Conservation (phyloP, 2,329 filamentous ascomycete species). For the Zymoseptoria passerinii region DNA sequence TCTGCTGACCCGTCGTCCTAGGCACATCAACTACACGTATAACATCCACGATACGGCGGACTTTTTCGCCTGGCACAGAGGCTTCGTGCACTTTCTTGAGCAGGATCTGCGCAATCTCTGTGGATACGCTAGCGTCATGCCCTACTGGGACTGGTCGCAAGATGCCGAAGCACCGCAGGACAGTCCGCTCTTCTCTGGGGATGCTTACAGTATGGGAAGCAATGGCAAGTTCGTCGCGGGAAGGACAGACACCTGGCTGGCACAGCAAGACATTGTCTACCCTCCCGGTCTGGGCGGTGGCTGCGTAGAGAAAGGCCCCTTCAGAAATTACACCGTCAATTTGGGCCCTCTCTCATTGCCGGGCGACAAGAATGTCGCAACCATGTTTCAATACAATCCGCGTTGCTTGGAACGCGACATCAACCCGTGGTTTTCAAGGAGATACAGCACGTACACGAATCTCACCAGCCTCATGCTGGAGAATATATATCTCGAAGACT, state of each 20-base stretch:
- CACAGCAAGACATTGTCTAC: conserved; percentile 27
- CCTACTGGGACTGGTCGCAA: conserved; percentile 27
- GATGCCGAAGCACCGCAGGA: conserved; percentile 28
- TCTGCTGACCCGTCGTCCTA: neutral
- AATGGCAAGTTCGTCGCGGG: conserved; percentile 25
- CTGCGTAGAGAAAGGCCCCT: conserved; percentile 46
- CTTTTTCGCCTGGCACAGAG: conserved; percentile 36
- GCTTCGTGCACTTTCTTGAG: conserved; percentile 38
- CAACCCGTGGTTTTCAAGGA: conserved; percentile 16
- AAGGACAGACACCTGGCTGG: conserved; percentile 23
- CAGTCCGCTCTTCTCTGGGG: conserved; percentile 48
- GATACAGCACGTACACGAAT: conserved; percentile 17
- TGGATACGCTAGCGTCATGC: conserved; percentile 34
- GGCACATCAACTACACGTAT: conserved; percentile 28
- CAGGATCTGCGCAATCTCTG: conserved; percentile 36
- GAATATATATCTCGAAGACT: conserved; percentile 18
- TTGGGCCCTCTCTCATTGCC: conserved; percentile 26
- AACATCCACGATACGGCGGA: conserved; percentile 27
- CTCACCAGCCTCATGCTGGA: conserved; percentile 14
- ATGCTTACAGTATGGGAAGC: conserved; percentile 35
- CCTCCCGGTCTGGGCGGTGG: conserved; percentile 49
- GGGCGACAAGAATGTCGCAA: conserved; percentile 24
- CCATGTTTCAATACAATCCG: conserved; percentile 17
- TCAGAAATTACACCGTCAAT: conserved; percentile 36
- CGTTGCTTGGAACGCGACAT: conserved; percentile 18